Evolutionary conservation across 306 rosid species (phyloP), one percentile per base, ranked within the genome.

Genomic region (Vigna trinervia): DNA sequence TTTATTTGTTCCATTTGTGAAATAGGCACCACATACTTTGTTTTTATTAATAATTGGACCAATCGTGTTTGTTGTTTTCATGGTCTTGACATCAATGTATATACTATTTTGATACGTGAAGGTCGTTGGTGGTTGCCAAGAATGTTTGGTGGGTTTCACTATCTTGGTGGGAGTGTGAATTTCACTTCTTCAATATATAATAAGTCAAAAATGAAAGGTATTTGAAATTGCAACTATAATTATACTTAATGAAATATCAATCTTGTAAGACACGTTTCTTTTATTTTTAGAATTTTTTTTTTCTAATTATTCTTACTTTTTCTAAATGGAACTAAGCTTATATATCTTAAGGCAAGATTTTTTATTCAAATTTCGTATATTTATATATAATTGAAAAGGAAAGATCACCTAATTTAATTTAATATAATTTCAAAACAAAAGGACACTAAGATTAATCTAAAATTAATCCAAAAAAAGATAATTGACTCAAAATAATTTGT

Each of bases 41-140:
- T 30, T 75, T 58, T 28, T 61, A 51, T 76, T 32, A 51, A 15
- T 43, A 23, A 52, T 10, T 15, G 62, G 8, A 6, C 22, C 62
- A n/a, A 41, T 71, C 26, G 7, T n/a, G 19, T 43, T 82, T 75
- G 66, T 58, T 80, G 80, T 74, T 64, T 61, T n/a, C 47, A 28
- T 73, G 63, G 22, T 39, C 3, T 46, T 36, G 19, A 73, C 45
- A 67, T 46, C 12, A 67, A 8, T 36, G 7, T 34, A 6, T 6
- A 74, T 46, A 57, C 64, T 63, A 74, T 56, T 74, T 58, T 38
- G 78, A 70, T 28, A 20, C 23, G 12, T n/a, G 32, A 23, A 20
- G 41, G 41, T 36, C 41, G 41, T 54, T 64, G 71, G 82, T 77
- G 43, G 34, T 69, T 76, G 69, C 52, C 17, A 48, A 68, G 45